phyloP scores from a whole-genome alignment of 225 moss, liverwort and hornwort genomes.

The Climacium dendroides region DNA sequence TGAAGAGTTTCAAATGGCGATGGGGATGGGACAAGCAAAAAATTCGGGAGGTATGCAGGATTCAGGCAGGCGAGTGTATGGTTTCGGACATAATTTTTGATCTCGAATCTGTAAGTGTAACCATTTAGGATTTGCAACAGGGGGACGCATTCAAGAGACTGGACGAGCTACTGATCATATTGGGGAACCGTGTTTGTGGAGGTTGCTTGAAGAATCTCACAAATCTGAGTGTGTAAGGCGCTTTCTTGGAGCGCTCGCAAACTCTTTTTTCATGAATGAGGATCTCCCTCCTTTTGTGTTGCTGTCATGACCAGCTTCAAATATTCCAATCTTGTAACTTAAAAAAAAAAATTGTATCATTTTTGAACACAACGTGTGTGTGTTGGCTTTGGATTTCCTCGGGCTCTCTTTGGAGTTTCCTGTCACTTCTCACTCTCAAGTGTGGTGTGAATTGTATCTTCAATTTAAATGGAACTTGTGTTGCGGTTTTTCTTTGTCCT shows the following conservation, averaged over 20 bases:
- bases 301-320: neutral
- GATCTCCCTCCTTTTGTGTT: neutral
- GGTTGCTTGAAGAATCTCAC: neutral
- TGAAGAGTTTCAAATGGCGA: neutral
- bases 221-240: neutral
- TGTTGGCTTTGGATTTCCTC: neutral
- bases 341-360: neutral
- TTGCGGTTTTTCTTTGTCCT: neutral
- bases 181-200: neutral
- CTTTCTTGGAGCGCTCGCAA: neutral
- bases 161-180: neutral
- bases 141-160: neutral
- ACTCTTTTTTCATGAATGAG: conserved; percentile 4
- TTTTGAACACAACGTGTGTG: neutral
- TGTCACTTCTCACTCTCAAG: neutral
- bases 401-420: too few relatives aligned
- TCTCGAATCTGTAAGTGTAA: conserved; percentile 3
- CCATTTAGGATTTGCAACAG: neutral
- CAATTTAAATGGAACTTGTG: neutral
- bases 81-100: conserved; percentile 11
- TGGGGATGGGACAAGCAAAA: neutral
- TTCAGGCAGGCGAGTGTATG: conserved; percentile 4
- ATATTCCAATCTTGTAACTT: neutral
- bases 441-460: too few relatives aligned
- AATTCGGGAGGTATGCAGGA: neutral